Percentiles rank a stretch among this genome's conserved stretches.
These are phyloP conservation scores for Euptelea pleiosperma DNA, from an alignment of 164 flowering plant species.

Conservation along the genomic window DNA sequence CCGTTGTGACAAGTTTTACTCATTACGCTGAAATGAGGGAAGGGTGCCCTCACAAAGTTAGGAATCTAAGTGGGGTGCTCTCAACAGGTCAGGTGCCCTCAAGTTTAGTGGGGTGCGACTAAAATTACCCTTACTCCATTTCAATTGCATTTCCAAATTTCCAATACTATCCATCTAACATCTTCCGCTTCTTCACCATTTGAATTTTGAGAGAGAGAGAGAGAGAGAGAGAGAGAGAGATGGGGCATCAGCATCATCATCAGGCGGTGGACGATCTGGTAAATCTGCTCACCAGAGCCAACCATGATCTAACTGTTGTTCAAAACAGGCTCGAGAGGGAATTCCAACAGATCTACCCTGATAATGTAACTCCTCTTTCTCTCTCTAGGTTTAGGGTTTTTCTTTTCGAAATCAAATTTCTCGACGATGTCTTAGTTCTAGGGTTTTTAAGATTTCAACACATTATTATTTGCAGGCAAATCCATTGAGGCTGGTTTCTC, in stretches of 20 bases:
- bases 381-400: not conserved
- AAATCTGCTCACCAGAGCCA: conserved; percentile 54
- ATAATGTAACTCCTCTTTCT: conserved; percentile 34
- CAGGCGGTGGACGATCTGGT: conserved; percentile 55
- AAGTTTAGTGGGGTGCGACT: no score
- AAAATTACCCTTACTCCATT: no score
- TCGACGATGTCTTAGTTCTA: not conserved
- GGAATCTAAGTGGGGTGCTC: no score
- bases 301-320: conserved; percentile 58
- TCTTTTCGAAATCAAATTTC: no score
- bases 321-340: conserved; percentile 67
- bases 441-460: not conserved
- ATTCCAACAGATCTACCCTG: conserved; percentile 65
- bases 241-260: conserved; percentile 29
- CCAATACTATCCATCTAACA: no score
- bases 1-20: no score
- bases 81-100: no score
- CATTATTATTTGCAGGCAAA: conserved; percentile 49
- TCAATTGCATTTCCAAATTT: no score
- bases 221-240: conserved; percentile 17
- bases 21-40: no score
- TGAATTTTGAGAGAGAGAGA: not conserved
- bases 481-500: conserved; percentile 69
- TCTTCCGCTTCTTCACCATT: not conserved
- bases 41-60: no score